These are phyloP conservation scores for Fusarium udum DNA, from an alignment of 2,329 filamentous ascomycete species.

Conservation along the genomic window DNA sequence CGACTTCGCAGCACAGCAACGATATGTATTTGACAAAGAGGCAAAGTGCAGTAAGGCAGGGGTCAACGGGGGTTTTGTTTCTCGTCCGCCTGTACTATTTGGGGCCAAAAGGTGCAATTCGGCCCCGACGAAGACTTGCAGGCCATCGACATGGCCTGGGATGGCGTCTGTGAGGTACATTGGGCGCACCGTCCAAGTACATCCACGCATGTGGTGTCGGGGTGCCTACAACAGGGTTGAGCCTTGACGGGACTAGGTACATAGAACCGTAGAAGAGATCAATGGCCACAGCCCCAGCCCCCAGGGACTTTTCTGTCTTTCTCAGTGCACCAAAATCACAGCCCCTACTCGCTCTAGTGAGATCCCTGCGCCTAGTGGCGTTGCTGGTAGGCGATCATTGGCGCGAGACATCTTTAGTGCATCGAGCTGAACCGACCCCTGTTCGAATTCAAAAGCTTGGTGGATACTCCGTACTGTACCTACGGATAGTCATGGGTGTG, in stretches of 20 bases:
- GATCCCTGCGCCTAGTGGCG: constrained; percentile 20
- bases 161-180: background rate
- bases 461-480: background rate
- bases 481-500: too few species aligned
- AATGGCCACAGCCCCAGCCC: constrained; percentile 16
- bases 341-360: constrained; percentile 12
- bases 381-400: constrained; percentile 23
- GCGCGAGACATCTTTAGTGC: constrained; percentile 20
- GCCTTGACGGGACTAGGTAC: background rate
- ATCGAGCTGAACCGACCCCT: constrained; percentile 34
- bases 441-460: constrained; percentile 2
- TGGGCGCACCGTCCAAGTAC: constrained; percentile 6
- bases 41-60: constrained; percentile 1
- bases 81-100: constrained; percentile 13
- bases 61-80: constrained; percentile 32
- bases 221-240: constrained; percentile 7
- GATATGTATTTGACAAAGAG: background rate
- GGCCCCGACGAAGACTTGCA: background rate
- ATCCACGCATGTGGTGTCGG: background rate
- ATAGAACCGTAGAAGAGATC: constrained; percentile 4
- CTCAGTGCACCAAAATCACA: constrained; percentile 4
- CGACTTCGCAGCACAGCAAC: background rate
- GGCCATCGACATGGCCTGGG: background rate
- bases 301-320: background rate
- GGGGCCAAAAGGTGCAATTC: background rate